These are phyloP conservation scores for Solanum appendiculatum DNA, from an alignment of 257 asterid genomes.

Conservation along the genomic window DNA sequence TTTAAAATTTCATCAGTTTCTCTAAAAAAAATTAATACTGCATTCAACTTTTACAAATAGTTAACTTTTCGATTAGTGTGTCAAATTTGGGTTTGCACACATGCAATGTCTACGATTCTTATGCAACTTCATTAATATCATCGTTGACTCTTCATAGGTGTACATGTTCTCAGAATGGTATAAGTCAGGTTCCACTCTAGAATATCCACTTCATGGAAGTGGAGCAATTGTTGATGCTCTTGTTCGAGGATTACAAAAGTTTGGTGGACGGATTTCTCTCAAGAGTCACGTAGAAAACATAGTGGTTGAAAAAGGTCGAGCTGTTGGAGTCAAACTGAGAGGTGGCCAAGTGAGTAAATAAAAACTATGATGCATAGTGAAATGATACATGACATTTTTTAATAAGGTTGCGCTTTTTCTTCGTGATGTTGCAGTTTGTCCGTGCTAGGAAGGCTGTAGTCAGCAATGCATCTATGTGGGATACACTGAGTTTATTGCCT, in stretches of 20 bases:
- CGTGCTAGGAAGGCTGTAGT: conserved; percentile 88
- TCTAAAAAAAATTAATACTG: neutral
- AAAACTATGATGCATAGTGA: neutral
- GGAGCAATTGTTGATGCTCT: conserved; percentile 89
- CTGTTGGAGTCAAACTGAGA: conserved; percentile 80
- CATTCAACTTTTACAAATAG: neutral
- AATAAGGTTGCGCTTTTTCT: neutral
- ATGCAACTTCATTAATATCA: neutral
- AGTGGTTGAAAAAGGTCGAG: conserved; percentile 81
- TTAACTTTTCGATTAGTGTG: neutral
- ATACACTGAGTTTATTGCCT: conserved; percentile 66
- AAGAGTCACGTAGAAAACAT: conserved; percentile 75
- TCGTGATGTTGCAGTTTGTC: conserved; percentile 41
- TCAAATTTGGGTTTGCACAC: neutral
- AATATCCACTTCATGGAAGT: conserved; percentile 88
- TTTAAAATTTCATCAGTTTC: too few relatives aligned
- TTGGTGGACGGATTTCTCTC: conserved; percentile 78
- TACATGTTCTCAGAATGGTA: conserved; percentile 98
- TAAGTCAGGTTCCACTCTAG: conserved; percentile 79
- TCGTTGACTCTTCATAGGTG: conserved; percentile 27
- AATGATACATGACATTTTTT: neutral
- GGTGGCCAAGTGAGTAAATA: conserved; percentile 70
- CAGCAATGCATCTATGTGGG: conserved; percentile 99
- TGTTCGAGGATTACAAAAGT: conserved; percentile 72
- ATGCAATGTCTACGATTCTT: neutral